Evolutionary conservation across 2,329 filamentous ascomycete species (phyloP).

Genomic region (Curvularia sp.): DNA sequence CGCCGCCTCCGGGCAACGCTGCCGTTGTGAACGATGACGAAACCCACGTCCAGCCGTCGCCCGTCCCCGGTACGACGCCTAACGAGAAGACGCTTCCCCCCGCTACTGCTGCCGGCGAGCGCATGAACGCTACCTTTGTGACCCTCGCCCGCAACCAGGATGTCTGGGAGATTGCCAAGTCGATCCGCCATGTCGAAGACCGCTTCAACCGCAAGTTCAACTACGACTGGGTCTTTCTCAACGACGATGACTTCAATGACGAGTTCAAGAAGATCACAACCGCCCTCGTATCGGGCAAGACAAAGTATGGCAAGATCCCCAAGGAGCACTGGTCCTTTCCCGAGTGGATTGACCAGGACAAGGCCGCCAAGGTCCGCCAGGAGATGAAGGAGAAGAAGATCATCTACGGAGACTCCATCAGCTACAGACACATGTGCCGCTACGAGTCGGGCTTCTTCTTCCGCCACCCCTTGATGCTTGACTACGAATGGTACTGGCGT

Average conservation of each 20-base stretch:
- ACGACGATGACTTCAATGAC: constrained; percentile 92
- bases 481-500: constrained; percentile 99
- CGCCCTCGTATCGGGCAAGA: constrained; percentile 89
- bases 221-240: constrained; percentile 99
- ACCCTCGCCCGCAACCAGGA: constrained; percentile 92
- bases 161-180: constrained; percentile 95
- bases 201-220: constrained; percentile 96
- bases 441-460: constrained; percentile 99
- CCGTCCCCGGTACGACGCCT: constrained; percentile 39
- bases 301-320: constrained; percentile 88
- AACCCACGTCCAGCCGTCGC: not conserved
- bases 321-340: constrained; percentile 98
- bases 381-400: constrained; percentile 95
- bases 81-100: constrained; percentile 47
- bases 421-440: constrained; percentile 99
- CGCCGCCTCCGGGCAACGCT: constrained; percentile 22
- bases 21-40: constrained; percentile 21
- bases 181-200: constrained; percentile 95
- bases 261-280: constrained; percentile 92
- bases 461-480: constrained; percentile 88
- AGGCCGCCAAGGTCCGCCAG: constrained; percentile 86
- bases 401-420: constrained; percentile 96
- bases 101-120: constrained; percentile 67
- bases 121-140: constrained; percentile 97
- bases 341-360: constrained; percentile 92